A percentile compares a stretch with the other conserved stretches of the same genome.
Evolutionary conservation across 2,329 filamentous ascomycete genomes (phyloP).

Genomic region (Aspergillus sp.): DNA sequence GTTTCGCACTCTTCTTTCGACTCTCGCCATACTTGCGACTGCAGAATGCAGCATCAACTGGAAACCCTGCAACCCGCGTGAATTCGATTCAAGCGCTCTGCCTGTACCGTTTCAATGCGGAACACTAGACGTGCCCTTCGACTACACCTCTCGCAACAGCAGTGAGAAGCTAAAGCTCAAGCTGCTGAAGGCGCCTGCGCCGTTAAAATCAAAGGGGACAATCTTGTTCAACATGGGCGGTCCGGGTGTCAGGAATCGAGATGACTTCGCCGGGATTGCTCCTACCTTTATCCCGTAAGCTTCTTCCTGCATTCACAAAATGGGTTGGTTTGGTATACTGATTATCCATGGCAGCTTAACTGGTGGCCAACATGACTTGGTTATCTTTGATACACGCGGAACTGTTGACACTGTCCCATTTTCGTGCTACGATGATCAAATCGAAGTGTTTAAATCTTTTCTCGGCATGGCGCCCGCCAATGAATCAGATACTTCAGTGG

Average conservation of each 20-base stretch:
- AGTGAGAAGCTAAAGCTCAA: slow-evolving; percentile 8
- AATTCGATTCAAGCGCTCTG: neutral
- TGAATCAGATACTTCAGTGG: neutral
- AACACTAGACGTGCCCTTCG: slow-evolving; percentile 12
- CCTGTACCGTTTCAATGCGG: slow-evolving; percentile 5
- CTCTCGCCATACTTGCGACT: neutral
- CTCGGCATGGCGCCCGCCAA: neutral
- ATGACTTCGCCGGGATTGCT: neutral
- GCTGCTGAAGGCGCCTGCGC: slow-evolving; percentile 9
- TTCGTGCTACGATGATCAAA: slow-evolving; percentile 1
- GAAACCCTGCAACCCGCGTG: neutral
- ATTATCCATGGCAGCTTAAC: slow-evolving; percentile 4
- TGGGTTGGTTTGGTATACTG: neutral
- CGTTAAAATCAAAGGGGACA: slow-evolving; percentile 6
- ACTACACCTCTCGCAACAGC: slow-evolving; percentile 7
- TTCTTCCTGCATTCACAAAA: neutral
- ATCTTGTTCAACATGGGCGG: slow-evolving; percentile 13
- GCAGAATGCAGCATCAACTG: slow-evolving; percentile 2
- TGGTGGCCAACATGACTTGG: slow-evolving; percentile 10
- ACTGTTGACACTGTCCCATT: slow-evolving; percentile 11
- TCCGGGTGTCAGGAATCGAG: neutral
- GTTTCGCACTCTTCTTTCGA: neutral
- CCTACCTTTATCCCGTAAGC: slow-evolving; percentile 3
- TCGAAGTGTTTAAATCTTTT: neutral
- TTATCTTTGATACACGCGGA: slow-evolving; percentile 12